Conservation (phyloP, 2,329 filamentous ascomycete genomes). For the Cladorrhinum sp. region DNA sequence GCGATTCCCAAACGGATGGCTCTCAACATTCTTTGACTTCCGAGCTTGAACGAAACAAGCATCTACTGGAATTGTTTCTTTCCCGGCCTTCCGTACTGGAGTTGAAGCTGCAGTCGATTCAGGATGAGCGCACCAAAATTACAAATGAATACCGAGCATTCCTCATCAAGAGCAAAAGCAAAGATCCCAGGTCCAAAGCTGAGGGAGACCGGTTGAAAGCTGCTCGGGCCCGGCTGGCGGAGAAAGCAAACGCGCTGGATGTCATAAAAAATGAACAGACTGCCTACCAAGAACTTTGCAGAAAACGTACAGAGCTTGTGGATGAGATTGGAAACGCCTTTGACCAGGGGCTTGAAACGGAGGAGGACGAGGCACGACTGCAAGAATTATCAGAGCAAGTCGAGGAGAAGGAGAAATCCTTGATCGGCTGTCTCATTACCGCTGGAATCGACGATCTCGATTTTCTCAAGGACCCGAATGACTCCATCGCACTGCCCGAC, state of each 20-base stretch:
- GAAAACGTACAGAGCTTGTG: conserved; percentile 45
- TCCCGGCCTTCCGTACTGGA: conserved; percentile 34
- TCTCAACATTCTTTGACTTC: conserved; percentile 25
- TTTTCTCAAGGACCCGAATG: conserved; percentile 36
- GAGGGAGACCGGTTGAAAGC: conserved; percentile 43
- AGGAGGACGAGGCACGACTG: conserved; percentile 49
- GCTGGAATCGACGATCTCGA: conserved; percentile 45
- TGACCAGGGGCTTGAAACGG: conserved; percentile 48
- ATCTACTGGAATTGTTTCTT: conserved; percentile 38
- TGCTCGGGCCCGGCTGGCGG: conserved; percentile 47
- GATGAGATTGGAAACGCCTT: conserved; percentile 50
- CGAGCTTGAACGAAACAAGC: conserved; percentile 30
- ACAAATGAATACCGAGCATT: conserved; percentile 46
- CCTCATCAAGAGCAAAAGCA: conserved; percentile 45
- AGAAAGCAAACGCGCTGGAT: conserved; percentile 45
- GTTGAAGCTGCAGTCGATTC: conserved; percentile 38
- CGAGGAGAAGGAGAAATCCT: conserved; percentile 40
- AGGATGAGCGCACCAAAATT: conserved; percentile 45
- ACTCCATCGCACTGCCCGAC: conserved; percentile 27
- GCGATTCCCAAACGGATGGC: not conserved
- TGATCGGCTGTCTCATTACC: conserved; percentile 42
- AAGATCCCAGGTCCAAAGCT: conserved; percentile 35
- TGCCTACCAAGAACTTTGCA: conserved; percentile 41
- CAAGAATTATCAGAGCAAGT: conserved; percentile 48
- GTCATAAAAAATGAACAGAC: conserved; percentile 41